Conservation (phyloP, 208 protist species). For the Leishmania mexicana region DNA sequence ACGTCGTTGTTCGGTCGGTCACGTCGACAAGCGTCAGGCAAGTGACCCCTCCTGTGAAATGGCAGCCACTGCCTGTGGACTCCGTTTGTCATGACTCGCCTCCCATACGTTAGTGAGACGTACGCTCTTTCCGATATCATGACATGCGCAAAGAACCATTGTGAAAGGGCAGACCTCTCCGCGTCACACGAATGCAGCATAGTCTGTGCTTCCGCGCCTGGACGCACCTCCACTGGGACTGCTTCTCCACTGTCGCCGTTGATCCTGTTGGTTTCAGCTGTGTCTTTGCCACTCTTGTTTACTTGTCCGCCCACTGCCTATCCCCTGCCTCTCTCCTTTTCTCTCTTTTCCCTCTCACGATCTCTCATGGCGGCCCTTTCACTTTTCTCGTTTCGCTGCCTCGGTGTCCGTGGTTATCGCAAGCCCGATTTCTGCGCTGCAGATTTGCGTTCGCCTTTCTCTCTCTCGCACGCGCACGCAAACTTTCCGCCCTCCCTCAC, state of each 20-base stretch:
- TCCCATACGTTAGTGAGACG: not conserved
- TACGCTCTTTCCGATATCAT: not conserved
- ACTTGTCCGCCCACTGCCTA: not conserved
- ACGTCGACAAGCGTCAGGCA: not conserved
- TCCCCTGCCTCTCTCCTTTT: not conserved
- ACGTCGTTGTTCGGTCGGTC: not conserved
- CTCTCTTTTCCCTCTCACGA: not conserved
- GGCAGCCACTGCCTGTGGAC: not conserved
- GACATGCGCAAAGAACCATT: not conserved
- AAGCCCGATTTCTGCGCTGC: not conserved
- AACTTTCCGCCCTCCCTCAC: not conserved
- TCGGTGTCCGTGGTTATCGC: not conserved
- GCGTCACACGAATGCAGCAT: not conserved
- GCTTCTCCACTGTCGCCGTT: not conserved
- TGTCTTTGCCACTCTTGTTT: not conserved
- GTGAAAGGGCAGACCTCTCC: not conserved
- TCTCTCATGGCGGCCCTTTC: not conserved
- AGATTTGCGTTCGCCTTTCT: constrained; percentile 12
- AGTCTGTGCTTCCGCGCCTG: not conserved
- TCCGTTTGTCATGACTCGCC: not conserved
- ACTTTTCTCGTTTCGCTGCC: not conserved
- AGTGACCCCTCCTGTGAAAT: not conserved
- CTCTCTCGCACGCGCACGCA: constrained; percentile 3
- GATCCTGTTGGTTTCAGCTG: not conserved
- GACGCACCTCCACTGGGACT: not conserved